These are phyloP conservation scores for Epichloe aotearoae DNA, from an alignment of 2,329 filamentous ascomycete species.

Conservation along the genomic window DNA sequence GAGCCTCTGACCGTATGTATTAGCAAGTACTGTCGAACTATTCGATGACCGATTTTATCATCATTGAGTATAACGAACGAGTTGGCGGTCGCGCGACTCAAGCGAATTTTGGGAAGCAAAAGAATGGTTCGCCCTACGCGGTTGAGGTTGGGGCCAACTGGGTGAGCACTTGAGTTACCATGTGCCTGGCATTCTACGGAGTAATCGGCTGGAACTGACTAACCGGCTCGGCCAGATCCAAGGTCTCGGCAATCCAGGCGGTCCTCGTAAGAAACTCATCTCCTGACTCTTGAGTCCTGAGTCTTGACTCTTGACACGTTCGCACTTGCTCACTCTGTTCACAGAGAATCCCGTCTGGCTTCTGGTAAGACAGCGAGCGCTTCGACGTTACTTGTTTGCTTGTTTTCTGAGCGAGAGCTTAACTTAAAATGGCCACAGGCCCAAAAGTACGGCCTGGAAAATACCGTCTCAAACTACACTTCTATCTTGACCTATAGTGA, in stretches of 20 bases:
- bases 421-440: constrained; percentile 16
- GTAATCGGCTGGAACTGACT: background rate
- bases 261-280: constrained; percentile 10
- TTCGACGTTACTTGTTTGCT: background rate
- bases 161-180: constrained; percentile 18
- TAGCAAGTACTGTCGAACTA: constrained; percentile 45
- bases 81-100: constrained; percentile 51
- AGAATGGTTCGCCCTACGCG: constrained; percentile 37
- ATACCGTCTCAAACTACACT: constrained; percentile 43
- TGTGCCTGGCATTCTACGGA: background rate
- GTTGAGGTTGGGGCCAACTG: constrained; percentile 59
- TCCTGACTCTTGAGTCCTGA: background rate
- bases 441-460: constrained; percentile 44
- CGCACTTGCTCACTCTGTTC: constrained; percentile 5
- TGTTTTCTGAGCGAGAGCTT: background rate
- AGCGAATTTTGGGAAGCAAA: constrained; percentile 37
- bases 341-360: constrained; percentile 50
- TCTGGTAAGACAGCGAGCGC: constrained; percentile 17
- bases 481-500: constrained; percentile 48
- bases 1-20: background rate
- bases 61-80: constrained; percentile 48
- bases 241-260: constrained; percentile 12
- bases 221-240: constrained; percentile 12
- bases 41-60: constrained; percentile 49
- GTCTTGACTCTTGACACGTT: too few species aligned